Base-by-base conservation (phyloP, 129 eudicot genomes). In the Helichrysum umbraculigerum region DNA sequence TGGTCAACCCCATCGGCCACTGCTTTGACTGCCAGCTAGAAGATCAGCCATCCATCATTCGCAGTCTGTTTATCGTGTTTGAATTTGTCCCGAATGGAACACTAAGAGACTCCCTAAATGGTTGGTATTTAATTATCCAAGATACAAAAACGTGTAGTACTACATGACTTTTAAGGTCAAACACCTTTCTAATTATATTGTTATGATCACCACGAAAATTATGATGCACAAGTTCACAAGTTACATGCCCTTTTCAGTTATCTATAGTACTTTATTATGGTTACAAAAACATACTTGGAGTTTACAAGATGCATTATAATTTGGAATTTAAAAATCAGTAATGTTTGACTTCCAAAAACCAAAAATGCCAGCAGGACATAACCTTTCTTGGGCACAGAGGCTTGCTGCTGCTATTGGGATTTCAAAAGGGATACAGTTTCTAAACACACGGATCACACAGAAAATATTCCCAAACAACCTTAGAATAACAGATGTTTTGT, bases 1-100 rank as follows among this genome's bases (percentile, higher is more conserved):
- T 90, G 70, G 89, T 86, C 68, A 86, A 89, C 79, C 83, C 87
- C 17, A 74, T 90, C 4, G 96, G 96, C 74, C 96, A 90, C 67
- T 84, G 93, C 77, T 84, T 90, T 47, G 91, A 90, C 66, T 85
- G 85, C 77, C 72, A 69, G 25, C 80, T 65, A 62, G 88, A 90
- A 51, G 91, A 86, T 44, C 52, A 47, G 66, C 78, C 89, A 41
- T 76, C 68, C 61, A 73, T 82, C 66, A 78, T 74, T 83, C 69
- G 64, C 58, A 75, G 75, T 7, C 52, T 82, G 69, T 68, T 78
- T 76, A 78, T 90, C 12, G 81, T 90, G 25, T 86, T 82, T 10
- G 93, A 90, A 65, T 88, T 73, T 58, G 83, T 88, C 73, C 87
- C 91, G 33, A 84, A 82, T 52, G 91, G 89, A 41, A 86, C 86